Conservation (phyloP, 345 rosid species). For the Pelargonium nanum region DNA sequence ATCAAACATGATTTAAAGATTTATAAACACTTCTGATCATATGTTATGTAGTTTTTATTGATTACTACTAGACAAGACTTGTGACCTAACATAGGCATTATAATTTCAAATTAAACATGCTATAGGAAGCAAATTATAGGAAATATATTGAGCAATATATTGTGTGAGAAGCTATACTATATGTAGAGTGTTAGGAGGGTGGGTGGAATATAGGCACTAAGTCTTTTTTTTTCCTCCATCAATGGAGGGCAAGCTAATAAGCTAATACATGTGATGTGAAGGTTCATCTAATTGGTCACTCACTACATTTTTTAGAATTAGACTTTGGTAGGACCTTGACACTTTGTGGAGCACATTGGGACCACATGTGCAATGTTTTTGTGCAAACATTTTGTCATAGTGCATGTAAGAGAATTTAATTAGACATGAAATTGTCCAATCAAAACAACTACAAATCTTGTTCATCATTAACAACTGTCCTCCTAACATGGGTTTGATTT, state of each 20-base stretch:
- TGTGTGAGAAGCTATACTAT: background rate
- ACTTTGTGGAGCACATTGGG: slow-evolving; percentile 23
- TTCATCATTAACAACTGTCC: slow-evolving; percentile 28
- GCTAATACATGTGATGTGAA: slow-evolving; percentile 38
- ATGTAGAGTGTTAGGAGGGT: slow-evolving; percentile 15
- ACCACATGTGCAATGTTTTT: slow-evolving; percentile 20
- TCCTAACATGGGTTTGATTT: background rate
- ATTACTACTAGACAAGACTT: no score
- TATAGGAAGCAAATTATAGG: no score
- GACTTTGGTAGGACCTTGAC: slow-evolving; percentile 23
- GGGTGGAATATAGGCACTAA: slow-evolving; percentile 21
- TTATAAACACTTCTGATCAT: no score
- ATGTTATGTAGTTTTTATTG: no score
- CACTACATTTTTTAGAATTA: slow-evolving; percentile 5
- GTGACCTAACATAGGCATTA: no score
- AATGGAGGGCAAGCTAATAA: slow-evolving; percentile 52
- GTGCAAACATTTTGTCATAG: background rate
- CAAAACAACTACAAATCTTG: slow-evolving; percentile 10
- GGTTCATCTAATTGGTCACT: slow-evolving; percentile 22
- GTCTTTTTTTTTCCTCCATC: slow-evolving; percentile 45
- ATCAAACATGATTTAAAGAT: no score
- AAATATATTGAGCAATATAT: no score
- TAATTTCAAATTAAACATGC: no score
- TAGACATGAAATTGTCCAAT: slow-evolving; percentile 27
- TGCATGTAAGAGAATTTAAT: background rate